Evolutionary conservation across 805 yeast genomes (phyloP).

Genomic region (Huiozyma sinensis): DNA sequence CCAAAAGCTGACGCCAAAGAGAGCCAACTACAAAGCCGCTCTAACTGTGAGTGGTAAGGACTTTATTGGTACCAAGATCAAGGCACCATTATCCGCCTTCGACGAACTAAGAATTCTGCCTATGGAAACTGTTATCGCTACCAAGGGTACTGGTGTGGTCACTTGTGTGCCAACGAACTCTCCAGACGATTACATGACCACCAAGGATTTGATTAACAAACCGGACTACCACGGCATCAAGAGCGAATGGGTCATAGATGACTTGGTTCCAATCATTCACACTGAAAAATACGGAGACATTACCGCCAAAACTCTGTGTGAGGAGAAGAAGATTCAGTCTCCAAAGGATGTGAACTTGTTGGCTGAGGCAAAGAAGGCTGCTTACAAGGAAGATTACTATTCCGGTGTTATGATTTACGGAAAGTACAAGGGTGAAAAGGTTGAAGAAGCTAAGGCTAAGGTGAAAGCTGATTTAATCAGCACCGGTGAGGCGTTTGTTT

Average conservation of each 20-base stretch:
- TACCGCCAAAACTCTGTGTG: conserved; percentile 75
- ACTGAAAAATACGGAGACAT: conserved; percentile 83
- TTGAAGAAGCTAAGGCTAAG: conserved; percentile 82
- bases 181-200: conserved; percentile 91
- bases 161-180: conserved; percentile 99
- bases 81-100: conserved; percentile 70
- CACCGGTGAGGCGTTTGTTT: conserved; percentile 71
- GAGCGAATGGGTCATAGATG: conserved; percentile 71
- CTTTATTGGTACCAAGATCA: conserved; percentile 77
- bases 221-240: conserved; percentile 83
- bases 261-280: conserved; percentile 57
- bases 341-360: conserved; percentile 84
- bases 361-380: conserved; percentile 86
- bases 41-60: conserved; percentile 54
- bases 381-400: conserved; percentile 95
- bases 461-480: conserved; percentile 74
- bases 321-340: conserved; percentile 82
- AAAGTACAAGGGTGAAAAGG: conserved; percentile 76
- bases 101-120: conserved; percentile 75
- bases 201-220: conserved; percentile 73
- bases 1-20: conserved; percentile 82
- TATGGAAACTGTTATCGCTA: conserved; percentile 92
- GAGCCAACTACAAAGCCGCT: conserved; percentile 65
- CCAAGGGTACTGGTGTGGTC: conserved; percentile 98
- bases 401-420: conserved; percentile 77